These are phyloP conservation scores for Cercophora sp. DNA, from an alignment of 495 filamentous ascomycete species.

Conservation along the genomic window DNA sequence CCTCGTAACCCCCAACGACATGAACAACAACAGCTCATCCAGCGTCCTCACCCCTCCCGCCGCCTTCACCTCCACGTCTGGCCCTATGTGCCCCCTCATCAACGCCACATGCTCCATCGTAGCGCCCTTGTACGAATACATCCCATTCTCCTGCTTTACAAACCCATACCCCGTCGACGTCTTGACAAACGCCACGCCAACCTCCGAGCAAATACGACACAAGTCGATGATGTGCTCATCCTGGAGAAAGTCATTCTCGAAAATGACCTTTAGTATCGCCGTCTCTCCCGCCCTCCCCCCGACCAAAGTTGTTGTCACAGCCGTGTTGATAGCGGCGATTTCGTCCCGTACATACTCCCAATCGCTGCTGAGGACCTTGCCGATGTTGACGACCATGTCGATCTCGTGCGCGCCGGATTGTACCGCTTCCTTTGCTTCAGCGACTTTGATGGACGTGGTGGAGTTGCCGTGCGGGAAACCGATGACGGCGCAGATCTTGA, in stretches of 20 bases:
- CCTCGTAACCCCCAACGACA: conserved; percentile 37
- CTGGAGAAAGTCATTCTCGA: conserved; percentile 52
- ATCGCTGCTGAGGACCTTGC: conserved; percentile 52
- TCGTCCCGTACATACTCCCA: conserved; percentile 53
- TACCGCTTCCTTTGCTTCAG: conserved; percentile 47
- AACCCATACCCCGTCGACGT: conserved; percentile 57
- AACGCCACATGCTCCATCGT: conserved; percentile 47
- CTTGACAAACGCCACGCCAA: conserved; percentile 53
- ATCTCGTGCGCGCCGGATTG: conserved; percentile 49
- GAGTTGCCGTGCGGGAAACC: conserved; percentile 58
- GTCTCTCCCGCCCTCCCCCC: conserved; percentile 15
- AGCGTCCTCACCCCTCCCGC: conserved; percentile 50
- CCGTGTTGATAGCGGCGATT: conserved; percentile 46
- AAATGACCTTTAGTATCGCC: conserved; percentile 55
- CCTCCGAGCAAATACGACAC: conserved; percentile 47
- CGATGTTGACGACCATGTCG: conserved; percentile 59
- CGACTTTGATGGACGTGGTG: conserved; percentile 50
- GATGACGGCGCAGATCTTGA: conserved; percentile 52
- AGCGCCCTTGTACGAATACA: conserved; percentile 49
- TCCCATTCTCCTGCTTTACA: conserved; percentile 47
- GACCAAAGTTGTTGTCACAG: conserved; percentile 27
- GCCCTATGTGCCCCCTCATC: conserved; percentile 46
- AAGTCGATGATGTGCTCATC: conserved; percentile 44
- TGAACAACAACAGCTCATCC: conserved; percentile 41
- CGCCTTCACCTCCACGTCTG: conserved; percentile 52